These are phyloP conservation scores for Conringia planisiliqua DNA, from an alignment of 345 rosid genomes.

Conservation along the genomic window DNA sequence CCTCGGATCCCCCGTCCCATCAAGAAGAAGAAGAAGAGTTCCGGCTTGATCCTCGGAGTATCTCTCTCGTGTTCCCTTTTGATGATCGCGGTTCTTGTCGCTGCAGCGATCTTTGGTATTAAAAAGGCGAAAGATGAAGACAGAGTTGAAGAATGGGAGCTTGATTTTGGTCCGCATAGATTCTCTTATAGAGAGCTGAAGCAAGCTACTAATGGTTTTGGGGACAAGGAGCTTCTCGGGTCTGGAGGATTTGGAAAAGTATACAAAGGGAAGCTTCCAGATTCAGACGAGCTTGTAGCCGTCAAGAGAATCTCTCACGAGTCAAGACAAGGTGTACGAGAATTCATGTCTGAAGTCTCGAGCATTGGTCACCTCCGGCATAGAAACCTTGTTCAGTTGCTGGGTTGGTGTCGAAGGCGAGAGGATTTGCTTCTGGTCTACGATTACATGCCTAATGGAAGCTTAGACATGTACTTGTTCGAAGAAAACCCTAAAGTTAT, in stretches of 20 bases:
- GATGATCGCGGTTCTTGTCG: constrained; percentile 27
- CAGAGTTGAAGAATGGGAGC: constrained; percentile 74
- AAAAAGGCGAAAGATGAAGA: constrained; percentile 50
- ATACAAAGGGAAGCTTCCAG: constrained; percentile 66
- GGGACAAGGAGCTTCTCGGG: constrained; percentile 76
- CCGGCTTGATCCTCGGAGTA: constrained; percentile 38
- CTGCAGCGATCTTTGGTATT: constrained; percentile 35
- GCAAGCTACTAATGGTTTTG: constrained; percentile 73
- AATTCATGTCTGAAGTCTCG: constrained; percentile 78
- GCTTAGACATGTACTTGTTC: constrained; percentile 81
- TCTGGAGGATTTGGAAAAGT: constrained; percentile 89
- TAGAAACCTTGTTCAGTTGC: constrained; percentile 76
- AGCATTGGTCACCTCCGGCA: constrained; percentile 87
- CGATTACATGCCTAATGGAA: constrained; percentile 86
- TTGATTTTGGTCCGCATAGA: constrained; percentile 80
- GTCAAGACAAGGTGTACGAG: constrained; percentile 78
- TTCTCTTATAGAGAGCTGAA: constrained; percentile 69
- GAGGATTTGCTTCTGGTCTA: constrained; percentile 73
- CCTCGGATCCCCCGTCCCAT: constrained; percentile 50
- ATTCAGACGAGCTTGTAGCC: constrained; percentile 52
- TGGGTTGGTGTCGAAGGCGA: constrained; percentile 72
- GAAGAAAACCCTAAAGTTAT: constrained; percentile 46
- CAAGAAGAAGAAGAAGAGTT: constrained; percentile 34
- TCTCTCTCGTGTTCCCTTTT: constrained; percentile 38
- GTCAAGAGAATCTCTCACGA: constrained; percentile 75